Evolutionary conservation across 768 basidiomycete genomes (phyloP), one percentile per base, ranked within the genome.

Genomic region (Leccinum variicolor): DNA sequence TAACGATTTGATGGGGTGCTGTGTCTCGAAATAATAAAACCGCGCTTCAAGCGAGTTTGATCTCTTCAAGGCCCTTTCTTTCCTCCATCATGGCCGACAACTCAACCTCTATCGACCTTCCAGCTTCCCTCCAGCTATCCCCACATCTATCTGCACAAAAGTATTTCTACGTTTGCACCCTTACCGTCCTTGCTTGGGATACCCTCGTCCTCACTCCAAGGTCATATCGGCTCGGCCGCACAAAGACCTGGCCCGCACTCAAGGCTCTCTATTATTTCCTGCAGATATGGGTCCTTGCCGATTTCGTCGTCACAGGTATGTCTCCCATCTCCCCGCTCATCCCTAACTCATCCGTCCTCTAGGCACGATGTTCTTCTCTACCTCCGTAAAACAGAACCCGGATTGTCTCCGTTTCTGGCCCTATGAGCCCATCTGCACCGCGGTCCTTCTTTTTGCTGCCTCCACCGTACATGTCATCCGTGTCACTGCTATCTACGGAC

Each of bases 161-260:
- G 73, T 94, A 94, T 65, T 92, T 93, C 69, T 83, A 90, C 49
- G 92, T 93, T 62, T 94, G 91, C 77, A 90, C 91, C 0, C 83
- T 94, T 61, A 94, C 91, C 54, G 89, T 94, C 55, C 88, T 90
- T 0, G 91, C 91, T 7, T 93, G 92, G 91, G 91, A 94, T 66
- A 86, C 90, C 34, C 84, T 94, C 65, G 91, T 94, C 34, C 81
- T 94, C 50, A 86, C 86, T 9, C 91, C 91, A 0, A 76, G 91
- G 54, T 85, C 87, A 49, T 92, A 85, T 82, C 81, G 85, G 28
- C 83, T 94, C 57, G 69, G 84, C 59, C 83, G 81, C 63, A 75
- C 79, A 11, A 73, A 75, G 50, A 76, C 80, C 25, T 93, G 92
- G 92, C 90, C 91, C 2, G 70, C 80, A 1, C 83, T 94, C 69